Evolutionary conservation across 1,139 yeast genomes (phyloP).

Genomic region (Tardiomyces blankii): DNA sequence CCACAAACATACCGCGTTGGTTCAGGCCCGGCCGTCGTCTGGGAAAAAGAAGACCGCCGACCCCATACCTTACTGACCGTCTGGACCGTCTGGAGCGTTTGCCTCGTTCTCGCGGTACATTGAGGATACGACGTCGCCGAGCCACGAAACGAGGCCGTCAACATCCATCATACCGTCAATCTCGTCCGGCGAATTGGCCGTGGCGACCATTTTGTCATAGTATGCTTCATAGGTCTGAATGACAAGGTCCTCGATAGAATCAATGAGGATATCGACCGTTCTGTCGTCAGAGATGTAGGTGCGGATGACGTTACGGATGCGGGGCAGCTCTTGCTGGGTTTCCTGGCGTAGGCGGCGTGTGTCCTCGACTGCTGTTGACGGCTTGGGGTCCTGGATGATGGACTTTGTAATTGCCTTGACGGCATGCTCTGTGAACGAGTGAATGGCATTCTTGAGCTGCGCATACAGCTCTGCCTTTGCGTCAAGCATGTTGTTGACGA

Average conservation of each 20-base stretch:
- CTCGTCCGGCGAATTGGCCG: constrained; percentile 11
- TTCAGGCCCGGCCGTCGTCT: too few relatives aligned
- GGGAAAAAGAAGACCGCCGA: too few relatives aligned
- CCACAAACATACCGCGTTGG: too few relatives aligned
- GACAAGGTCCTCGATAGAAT: constrained; percentile 49
- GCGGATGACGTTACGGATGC: constrained; percentile 39
- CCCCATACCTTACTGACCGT: too few relatives aligned
- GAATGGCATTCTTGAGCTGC: constrained; percentile 61
- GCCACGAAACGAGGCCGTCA: constrained; percentile 48
- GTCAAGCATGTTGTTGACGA: constrained; percentile 78
- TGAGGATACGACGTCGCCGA: constrained; percentile 33
- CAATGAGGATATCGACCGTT: constrained; percentile 39
- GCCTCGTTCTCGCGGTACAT: too few relatives aligned
- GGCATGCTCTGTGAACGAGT: constrained; percentile 42
- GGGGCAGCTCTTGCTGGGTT: constrained; percentile 42
- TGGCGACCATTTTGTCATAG: constrained; percentile 23
- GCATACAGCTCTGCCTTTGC: constrained; percentile 69
- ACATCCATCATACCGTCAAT: constrained; percentile 21
- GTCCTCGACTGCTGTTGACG: constrained; percentile 20
- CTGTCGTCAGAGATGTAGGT: constrained; percentile 35
- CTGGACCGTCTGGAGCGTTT: too few relatives aligned
- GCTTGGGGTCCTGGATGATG: constrained; percentile 20
- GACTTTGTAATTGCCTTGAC: constrained; percentile 24
- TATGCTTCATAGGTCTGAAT: constrained; percentile 38
- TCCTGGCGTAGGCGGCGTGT: constrained; percentile 37